A percentile compares a stretch with the other conserved stretches of the same genome.
Evolutionary conservation across 176 grass and related monocot species (phyloP).

Genomic region (Hordeum vulgare): DNA sequence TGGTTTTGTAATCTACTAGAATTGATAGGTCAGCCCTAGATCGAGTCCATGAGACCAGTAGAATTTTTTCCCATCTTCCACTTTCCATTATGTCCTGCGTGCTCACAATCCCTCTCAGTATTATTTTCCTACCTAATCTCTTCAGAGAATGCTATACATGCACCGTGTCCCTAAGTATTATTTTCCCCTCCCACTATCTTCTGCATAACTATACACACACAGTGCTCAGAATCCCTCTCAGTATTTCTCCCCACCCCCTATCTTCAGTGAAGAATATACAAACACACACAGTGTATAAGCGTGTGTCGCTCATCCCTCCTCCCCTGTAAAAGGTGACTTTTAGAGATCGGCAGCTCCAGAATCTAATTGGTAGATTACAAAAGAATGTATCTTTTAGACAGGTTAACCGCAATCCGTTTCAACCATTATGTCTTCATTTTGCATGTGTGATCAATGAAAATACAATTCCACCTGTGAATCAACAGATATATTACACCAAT

Average conservation of each 20-base stretch:
- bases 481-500: neutral
- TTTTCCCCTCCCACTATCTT: too few relatives aligned
- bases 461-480: neutral
- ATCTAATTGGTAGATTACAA: too few relatives aligned
- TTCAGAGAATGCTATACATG: too few relatives aligned
- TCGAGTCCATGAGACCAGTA: neutral
- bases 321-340: neutral
- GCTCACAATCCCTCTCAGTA: neutral
- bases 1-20: neutral
- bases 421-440: neutral
- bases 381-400: neutral
- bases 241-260: too few relatives aligned
- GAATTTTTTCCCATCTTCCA: neutral
- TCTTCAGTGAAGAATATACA: neutral
- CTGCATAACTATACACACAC: too few relatives aligned
- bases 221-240: too few relatives aligned
- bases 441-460: neutral
- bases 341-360: neutral
- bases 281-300: neutral
- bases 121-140: neutral
- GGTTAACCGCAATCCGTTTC: neutral
- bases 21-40: neutral
- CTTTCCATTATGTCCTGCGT: neutral
- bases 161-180: too few relatives aligned
- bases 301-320: neutral